Percentiles rank a stretch among this genome's conserved stretches.
Conservation (phyloP, 2,329 filamentous ascomycete genomes). For the Verticillium tricorpus region DNA sequence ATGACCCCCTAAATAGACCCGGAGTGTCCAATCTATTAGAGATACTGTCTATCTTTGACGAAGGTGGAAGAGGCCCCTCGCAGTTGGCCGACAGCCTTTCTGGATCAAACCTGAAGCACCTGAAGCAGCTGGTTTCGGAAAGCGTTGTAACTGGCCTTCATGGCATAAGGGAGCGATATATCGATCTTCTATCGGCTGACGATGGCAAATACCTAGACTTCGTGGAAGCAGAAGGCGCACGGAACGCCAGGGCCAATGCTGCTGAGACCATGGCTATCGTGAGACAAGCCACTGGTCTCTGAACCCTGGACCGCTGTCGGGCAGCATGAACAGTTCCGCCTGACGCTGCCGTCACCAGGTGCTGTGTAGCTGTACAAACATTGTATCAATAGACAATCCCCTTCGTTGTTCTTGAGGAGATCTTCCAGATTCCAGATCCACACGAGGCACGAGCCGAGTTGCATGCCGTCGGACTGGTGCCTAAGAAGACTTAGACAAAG, state of each 20-base stretch:
- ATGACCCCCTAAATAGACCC: constrained; percentile 65
- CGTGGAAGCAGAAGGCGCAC: constrained; percentile 54
- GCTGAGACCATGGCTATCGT: constrained; percentile 51
- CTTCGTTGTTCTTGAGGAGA: too few species aligned
- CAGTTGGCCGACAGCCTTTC: constrained; percentile 35
- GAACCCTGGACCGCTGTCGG: background rate
- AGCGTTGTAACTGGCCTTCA: constrained; percentile 48
- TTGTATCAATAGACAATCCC: background rate
- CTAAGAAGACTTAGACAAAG: background rate
- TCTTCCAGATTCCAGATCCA: too few species aligned
- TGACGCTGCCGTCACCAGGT: background rate
- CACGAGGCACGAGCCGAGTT: too few species aligned
- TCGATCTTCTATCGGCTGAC: constrained; percentile 41
- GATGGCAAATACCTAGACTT: constrained; percentile 50
- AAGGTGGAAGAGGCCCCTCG: constrained; percentile 29
- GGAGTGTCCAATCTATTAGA: constrained; percentile 86
- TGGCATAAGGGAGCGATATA: constrained; percentile 53
- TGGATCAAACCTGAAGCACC: constrained; percentile 28
- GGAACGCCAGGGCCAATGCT: constrained; percentile 59
- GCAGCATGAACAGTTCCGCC: too few species aligned
- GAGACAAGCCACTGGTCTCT: constrained; percentile 46
- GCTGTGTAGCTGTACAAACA: background rate
- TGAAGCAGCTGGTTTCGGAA: constrained; percentile 53
- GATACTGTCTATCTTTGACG: constrained; percentile 67
- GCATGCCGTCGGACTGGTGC: too few species aligned